Conservation (phyloP, 495 filamentous ascomycete species). For the Immersiella caudata region DNA sequence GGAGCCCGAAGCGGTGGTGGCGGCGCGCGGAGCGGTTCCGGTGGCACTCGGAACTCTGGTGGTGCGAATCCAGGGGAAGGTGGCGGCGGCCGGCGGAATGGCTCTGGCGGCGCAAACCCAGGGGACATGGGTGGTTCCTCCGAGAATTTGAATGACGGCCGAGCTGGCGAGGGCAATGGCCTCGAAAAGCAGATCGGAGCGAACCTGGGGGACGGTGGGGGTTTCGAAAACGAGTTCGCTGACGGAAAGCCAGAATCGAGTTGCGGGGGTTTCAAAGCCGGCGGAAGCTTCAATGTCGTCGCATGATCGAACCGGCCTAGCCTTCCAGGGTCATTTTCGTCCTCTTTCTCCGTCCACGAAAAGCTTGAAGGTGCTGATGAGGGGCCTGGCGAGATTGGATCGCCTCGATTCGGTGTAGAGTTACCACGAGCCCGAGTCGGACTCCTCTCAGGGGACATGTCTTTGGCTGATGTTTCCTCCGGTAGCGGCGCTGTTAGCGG, state of each 20-base stretch:
- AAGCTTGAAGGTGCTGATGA: slow-evolving; percentile 60
- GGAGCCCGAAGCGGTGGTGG: neutral
- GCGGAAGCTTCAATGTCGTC: slow-evolving; percentile 23
- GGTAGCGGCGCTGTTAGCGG: slow-evolving; percentile 57
- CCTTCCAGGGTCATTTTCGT: slow-evolving; percentile 41
- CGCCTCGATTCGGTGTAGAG: slow-evolving; percentile 45
- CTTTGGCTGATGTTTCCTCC: slow-evolving; percentile 37
- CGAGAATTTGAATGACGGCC: slow-evolving; percentile 17
- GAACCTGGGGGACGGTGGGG: slow-evolving; percentile 38
- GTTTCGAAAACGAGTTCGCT: slow-evolving; percentile 31
- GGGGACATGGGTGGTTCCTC: slow-evolving; percentile 30
- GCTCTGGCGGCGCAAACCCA: slow-evolving; percentile 26
- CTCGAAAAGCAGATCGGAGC: slow-evolving; percentile 15
- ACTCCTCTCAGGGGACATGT: slow-evolving; percentile 32
- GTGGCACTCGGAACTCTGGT: neutral
- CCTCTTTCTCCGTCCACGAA: slow-evolving; percentile 52
- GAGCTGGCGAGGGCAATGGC: slow-evolving; percentile 28
- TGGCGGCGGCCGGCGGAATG: slow-evolving; percentile 36
- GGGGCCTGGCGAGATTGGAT: slow-evolving; percentile 57
- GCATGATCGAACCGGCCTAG: slow-evolving; percentile 46
- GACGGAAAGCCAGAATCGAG: slow-evolving; percentile 33
- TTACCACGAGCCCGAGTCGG: slow-evolving; percentile 43
- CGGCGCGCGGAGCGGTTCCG: neutral
- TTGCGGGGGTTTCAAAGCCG: slow-evolving; percentile 14
- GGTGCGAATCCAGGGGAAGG: slow-evolving; percentile 28